These are phyloP conservation scores for Dothistroma pini DNA, from an alignment of 2,329 filamentous ascomycete species.

Conservation along the genomic window DNA sequence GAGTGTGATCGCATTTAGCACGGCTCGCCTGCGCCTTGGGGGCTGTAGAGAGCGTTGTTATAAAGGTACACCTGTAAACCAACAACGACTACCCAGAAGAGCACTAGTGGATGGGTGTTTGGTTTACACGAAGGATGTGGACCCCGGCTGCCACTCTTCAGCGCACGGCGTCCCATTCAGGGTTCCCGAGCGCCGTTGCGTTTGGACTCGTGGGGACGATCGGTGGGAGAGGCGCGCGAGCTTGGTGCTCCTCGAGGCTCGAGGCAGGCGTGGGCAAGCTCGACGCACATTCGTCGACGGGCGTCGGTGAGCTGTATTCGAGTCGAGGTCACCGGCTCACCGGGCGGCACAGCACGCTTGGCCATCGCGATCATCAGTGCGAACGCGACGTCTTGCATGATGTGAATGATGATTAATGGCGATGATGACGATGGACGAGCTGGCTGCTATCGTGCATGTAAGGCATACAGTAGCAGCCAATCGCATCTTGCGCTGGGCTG, in stretches of 20 bases:
- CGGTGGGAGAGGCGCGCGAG: conserved; percentile 6
- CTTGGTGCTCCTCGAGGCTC: conserved; percentile 8
- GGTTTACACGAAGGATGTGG: conserved; percentile 23
- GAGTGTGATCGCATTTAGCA: conserved; percentile 12
- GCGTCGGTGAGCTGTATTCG: not conserved
- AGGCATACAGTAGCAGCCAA: not conserved
- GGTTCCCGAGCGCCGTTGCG: conserved; percentile 13
- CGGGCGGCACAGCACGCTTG: not conserved
- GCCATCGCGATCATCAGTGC: not conserved
- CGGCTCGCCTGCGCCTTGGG: conserved; percentile 21
- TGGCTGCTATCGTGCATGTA: not conserved
- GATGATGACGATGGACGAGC: not conserved
- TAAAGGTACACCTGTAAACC: conserved; percentile 27
- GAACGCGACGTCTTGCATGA: not conserved
- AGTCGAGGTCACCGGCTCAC: not conserved
- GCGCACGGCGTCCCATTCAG: conserved; percentile 16
- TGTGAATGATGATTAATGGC: not conserved
- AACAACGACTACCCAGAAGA: conserved; percentile 22
- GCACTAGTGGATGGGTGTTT: conserved; percentile 25
- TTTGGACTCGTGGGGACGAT: conserved; percentile 11
- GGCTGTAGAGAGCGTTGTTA: conserved; percentile 24
- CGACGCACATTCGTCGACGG: conserved; percentile 9
- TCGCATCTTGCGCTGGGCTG: not conserved
- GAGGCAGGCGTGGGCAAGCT: conserved; percentile 15
- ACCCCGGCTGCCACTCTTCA: conserved; percentile 19